Evolutionary conservation across 2,329 filamentous ascomycete genomes (phyloP), one percentile per base, ranked within the genome.

Genomic region (Fusarium lateritium): DNA sequence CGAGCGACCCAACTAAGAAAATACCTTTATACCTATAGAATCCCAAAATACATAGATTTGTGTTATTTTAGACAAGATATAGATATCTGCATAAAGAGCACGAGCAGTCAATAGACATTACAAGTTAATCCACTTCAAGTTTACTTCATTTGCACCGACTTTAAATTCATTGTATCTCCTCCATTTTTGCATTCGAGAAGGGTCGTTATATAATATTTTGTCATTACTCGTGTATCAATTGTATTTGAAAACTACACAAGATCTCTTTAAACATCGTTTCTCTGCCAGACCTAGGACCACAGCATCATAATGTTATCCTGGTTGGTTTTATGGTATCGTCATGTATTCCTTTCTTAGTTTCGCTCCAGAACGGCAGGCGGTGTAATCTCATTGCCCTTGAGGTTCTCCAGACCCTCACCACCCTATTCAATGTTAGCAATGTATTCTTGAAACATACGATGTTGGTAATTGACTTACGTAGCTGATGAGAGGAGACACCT

Each of bases 401-500:
- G 79, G 38, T 84, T 80, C 58, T 88, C 86, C 9, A 92, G 79
- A 33, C 88, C 89, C 78, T 91, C 89, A 60, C 89, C 89, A 61
- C 84, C 86, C 87, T 89, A 22, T 34, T 4, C 28, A 46, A 40
- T 39, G 55, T 72, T 61, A 72, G 61, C 49, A 56, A 56, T 8
- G 22, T 39, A 8, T 36, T 24, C 34, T 17, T 5, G 19, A 19
- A 31, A 17, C 17, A 39, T 36, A 28, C 5, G 7, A 34, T 11
- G 43, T 7, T 6, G 10, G 10, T 11, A 4, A 22, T 43, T 50
- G 54, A 92, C 93, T 89, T 89, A 97, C 94, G 78, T 99, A 99
- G 88, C 94, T 98, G 78, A 97, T 92, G 75, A 97, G 83, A 38
- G 96, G 96, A 55, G 94, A 97, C 19, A 99, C 89, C 80, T 99